Base-by-base conservation (phyloP, 768 basidiomycete species). In the Piloderma croceum region DNA sequence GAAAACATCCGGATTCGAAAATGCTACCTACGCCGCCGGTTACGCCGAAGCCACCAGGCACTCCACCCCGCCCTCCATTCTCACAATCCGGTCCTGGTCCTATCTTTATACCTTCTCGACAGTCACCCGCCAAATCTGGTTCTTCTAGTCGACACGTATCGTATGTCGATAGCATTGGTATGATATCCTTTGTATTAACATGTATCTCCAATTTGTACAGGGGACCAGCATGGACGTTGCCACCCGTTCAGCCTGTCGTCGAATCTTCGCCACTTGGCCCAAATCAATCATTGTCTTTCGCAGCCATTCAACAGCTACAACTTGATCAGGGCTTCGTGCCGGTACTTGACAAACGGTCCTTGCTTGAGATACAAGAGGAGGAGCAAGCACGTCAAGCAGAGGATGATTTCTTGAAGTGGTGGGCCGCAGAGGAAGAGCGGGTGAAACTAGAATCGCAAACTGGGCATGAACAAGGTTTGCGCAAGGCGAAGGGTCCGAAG, bases 301-400 rank as follows among this genome's bases (percentile, higher is more conserved):
- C 77, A 1, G 88, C 82, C n/a, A 96, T 96, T 38, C 92, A 94
- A 57, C 71, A 79, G 56, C 65, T 81, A 32, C 86, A 92, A 57
- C 70, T 75, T 31, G 73, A 80, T 45, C 76, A 81, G 42, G 65
- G 62, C 47, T 47, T 52, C 1, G 52, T 55, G 2, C 56, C 62
- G 5, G 54, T 55, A 5, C 74, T 72, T 44, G 76, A 76, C 46
- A 79, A 74, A 45, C 74, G 74, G 23, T 84, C 83, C 20, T 62
- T 94, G 42, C 65, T 69, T 12, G 81, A 94, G 46, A 97, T 96
- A 31, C 91, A 94, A 58, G 78, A 81, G 43, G 90, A 96, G 56
- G 90, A 92, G 56, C 66, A 64, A 24, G 76, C 72, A 31, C 69
- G 70, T 20, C 77, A 72, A 45, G 72, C 69, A 36, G 90, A 93